Percentiles rank a stretch among this genome's conserved stretches.
Evolutionary conservation across 257 asterid genomes (phyloP).

Genomic region (Linderniella brevidens): DNA sequence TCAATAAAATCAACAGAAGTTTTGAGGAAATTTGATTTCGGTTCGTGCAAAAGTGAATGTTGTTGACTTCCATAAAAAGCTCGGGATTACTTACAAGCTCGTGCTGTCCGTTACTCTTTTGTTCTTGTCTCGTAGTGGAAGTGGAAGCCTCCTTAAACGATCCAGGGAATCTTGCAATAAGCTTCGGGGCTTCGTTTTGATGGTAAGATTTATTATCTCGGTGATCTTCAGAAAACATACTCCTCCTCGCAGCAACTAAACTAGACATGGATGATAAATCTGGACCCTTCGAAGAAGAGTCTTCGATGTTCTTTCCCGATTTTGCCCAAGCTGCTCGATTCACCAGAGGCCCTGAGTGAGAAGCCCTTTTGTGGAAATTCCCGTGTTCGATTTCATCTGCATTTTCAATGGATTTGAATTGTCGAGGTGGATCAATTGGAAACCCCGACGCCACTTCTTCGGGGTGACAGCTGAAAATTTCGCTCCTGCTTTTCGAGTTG

Average conservation of each 20-base stretch:
- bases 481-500: conserved; percentile 90
- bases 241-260: conserved; percentile 72
- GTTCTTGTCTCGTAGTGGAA: conserved; percentile 32
- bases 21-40: no score
- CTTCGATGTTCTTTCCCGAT: conserved; percentile 56
- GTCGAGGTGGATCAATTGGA: conserved; percentile 89
- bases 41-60: no score
- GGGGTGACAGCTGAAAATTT: conserved; percentile 78
- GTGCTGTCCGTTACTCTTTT: conserved; percentile 26
- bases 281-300: conserved; percentile 32
- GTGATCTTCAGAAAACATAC: conserved; percentile 56
- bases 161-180: conserved; percentile 64
- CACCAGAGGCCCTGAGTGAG: conserved; percentile 94
- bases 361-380: conserved; percentile 50
- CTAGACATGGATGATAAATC: conserved; percentile 67
- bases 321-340: conserved; percentile 77
- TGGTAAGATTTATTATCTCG: conserved; percentile 36
- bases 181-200: conserved; percentile 57
- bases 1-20: neutral
- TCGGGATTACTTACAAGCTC: conserved; percentile 33
- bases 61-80: neutral
- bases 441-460: conserved; percentile 92
- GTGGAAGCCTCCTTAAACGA: conserved; percentile 72
- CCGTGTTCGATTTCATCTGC: conserved; percentile 30
- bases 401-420: conserved; percentile 52